Conservation (phyloP, 2,329 filamentous ascomycete genomes). For the Aspergillus sp. region DNA sequence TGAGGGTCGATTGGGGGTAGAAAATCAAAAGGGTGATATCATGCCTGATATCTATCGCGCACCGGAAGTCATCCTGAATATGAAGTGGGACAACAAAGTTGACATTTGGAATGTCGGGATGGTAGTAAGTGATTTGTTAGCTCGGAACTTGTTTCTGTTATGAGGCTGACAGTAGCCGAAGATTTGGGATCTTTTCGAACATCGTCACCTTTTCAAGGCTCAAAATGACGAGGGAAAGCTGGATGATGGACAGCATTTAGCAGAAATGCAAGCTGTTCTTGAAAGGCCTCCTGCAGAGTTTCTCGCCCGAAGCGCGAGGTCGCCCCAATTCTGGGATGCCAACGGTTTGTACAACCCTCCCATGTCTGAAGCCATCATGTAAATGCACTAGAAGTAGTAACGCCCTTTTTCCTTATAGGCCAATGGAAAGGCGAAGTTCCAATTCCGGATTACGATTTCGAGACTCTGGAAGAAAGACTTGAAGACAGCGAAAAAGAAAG, state of each 20-base stretch:
- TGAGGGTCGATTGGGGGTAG: conserved; percentile 24
- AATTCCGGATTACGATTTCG: conserved; percentile 14
- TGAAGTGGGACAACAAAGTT: conserved; percentile 32
- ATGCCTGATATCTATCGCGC: conserved; percentile 32
- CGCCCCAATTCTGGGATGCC: conserved; percentile 13
- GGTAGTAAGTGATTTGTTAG: conserved; percentile 21
- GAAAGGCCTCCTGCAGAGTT: conserved; percentile 11
- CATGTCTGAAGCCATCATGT: neutral
- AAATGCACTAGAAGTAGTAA: neutral
- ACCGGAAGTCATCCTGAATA: conserved; percentile 32
- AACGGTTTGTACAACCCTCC: conserved; percentile 7
- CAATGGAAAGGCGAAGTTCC: conserved; percentile 16
- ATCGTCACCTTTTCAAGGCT: conserved; percentile 19
- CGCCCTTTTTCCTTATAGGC: conserved; percentile 3
- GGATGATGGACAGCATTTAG: conserved; percentile 17
- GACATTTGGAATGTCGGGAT: conserved; percentile 36
- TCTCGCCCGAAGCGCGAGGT: conserved; percentile 14
- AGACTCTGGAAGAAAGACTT: conserved; percentile 14
- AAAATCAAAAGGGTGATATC: conserved; percentile 24
- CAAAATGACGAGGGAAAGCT: conserved; percentile 12
- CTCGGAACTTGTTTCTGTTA: neutral
- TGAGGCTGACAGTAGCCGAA: conserved; percentile 10
- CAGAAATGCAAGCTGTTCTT: conserved; percentile 13
- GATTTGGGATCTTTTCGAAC: conserved; percentile 26
- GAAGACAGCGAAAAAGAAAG: conserved; percentile 17